phyloP scores from a whole-genome alignment of 1,139 yeast genomes.

The Torulaspora pretoriensis region DNA sequence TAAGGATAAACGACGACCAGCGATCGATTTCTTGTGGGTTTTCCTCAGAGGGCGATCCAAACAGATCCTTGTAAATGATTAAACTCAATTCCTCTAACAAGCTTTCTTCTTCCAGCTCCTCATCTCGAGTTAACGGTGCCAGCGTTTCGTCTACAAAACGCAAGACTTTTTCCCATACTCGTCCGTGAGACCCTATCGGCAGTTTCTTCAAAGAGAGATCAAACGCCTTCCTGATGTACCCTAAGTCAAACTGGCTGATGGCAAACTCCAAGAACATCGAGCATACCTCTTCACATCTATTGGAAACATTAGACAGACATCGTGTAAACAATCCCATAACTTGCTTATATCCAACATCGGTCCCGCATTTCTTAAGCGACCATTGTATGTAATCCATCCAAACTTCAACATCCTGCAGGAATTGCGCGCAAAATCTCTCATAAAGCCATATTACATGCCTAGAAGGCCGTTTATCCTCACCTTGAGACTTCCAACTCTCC shows the following conservation, averaged over 20 bases:
- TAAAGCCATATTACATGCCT: constrained; percentile 30
- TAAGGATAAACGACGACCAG: constrained; percentile 34
- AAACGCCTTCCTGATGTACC: constrained; percentile 47
- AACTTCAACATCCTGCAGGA: constrained; percentile 17
- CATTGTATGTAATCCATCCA: constrained; percentile 28
- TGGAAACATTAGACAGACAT: constrained; percentile 43
- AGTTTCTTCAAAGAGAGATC: constrained; percentile 50
- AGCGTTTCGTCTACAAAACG: constrained; percentile 45
- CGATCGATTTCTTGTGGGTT: constrained; percentile 13
- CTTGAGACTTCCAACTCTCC: constrained; percentile 21
- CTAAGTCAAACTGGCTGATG: constrained; percentile 39
- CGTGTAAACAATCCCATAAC: constrained; percentile 43
- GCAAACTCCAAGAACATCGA: constrained; percentile 48
- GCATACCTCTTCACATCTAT: constrained; percentile 53
- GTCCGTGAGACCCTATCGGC: constrained; percentile 50
- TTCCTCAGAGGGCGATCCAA: constrained; percentile 1
- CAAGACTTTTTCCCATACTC: constrained; percentile 54
- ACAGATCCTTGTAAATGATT: constrained; percentile 20
- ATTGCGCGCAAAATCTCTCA: constrained; percentile 27
- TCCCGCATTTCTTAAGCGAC: constrained; percentile 6
- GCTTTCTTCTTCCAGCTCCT: constrained; percentile 32
- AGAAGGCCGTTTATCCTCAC: constrained; percentile 11
- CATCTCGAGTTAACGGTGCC: constrained; percentile 33
- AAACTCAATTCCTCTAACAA: constrained; percentile 16
- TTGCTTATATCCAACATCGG: constrained; percentile 2